Percentiles rank a stretch among this genome's conserved stretches.
Conservation (phyloP, 1,284 basidiomycete species). For the Fomitopsis palustris region DNA sequence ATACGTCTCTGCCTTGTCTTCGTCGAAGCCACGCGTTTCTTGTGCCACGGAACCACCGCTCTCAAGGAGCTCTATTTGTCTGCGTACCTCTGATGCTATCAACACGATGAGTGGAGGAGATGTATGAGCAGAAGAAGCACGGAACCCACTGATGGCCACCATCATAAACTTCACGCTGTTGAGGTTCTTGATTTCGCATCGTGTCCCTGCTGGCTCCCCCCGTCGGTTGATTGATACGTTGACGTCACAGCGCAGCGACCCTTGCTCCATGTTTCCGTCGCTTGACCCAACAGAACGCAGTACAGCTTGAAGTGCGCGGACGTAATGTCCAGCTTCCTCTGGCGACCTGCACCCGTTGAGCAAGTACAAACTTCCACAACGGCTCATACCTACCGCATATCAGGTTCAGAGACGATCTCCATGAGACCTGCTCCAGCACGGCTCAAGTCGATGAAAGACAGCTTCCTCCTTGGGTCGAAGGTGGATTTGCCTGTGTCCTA, state of each 20-base stretch:
- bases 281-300: slow-evolving; percentile 84
- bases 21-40: slow-evolving; percentile 92
- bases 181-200: slow-evolving; percentile 97
- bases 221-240: slow-evolving; percentile 86
- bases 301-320: slow-evolving; percentile 79
- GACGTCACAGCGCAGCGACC: slow-evolving; percentile 91
- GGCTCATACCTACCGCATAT: slow-evolving; percentile 63
- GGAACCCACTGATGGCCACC: slow-evolving; percentile 76
- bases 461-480: slow-evolving; percentile 51
- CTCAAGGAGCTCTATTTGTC: slow-evolving; percentile 66
- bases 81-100: slow-evolving; percentile 63
- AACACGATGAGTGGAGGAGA: background rate
- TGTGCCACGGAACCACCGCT: slow-evolving; percentile 54
- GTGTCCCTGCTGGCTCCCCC: slow-evolving; percentile 70
- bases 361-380: background rate
- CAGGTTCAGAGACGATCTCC: slow-evolving; percentile 96
- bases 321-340: slow-evolving; percentile 90
- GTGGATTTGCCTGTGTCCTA: slow-evolving; percentile 95
- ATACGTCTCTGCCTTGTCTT: slow-evolving; percentile 79
- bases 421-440: slow-evolving; percentile 87
- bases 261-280: slow-evolving; percentile 89
- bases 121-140: background rate
- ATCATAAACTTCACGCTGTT: slow-evolving; percentile 89
- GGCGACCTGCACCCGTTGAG: slow-evolving; percentile 54
- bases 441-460: slow-evolving; percentile 84